These are phyloP conservation scores for Terana coerulea DNA, from an alignment of 768 basidiomycete species.

Conservation along the genomic window DNA sequence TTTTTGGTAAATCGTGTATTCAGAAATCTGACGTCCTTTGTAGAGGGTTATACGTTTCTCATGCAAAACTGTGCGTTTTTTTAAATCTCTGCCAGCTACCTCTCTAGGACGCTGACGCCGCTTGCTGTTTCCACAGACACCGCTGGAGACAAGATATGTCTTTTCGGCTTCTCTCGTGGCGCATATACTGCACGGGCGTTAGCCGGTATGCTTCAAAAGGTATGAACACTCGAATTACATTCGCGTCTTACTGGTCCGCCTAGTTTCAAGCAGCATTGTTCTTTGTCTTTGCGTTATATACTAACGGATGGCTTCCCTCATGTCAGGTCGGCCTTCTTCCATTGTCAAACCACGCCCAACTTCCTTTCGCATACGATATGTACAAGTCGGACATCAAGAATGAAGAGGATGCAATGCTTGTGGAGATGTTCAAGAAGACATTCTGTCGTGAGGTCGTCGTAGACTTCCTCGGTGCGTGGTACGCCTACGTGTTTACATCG, in stretches of 20 bases:
- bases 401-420: conserved; percentile 12
- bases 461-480: conserved; percentile 55
- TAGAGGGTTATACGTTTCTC: conserved; percentile 54
- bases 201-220: conserved; percentile 31
- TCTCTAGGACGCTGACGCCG: neutral
- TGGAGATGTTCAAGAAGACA: conserved; percentile 37
- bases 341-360: conserved; percentile 24
- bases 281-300: neutral
- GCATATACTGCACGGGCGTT: conserved; percentile 54
- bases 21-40: neutral
- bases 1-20: neutral
- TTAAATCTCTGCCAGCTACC: neutral
- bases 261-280: neutral
- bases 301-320: neutral
- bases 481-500: conserved; percentile 14
- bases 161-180: conserved; percentile 69
- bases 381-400: conserved; percentile 1
- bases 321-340: conserved; percentile 28
- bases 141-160: conserved; percentile 54
- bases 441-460: conserved; percentile 42
- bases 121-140: conserved; percentile 29
- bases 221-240: no score
- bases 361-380: conserved; percentile 30
- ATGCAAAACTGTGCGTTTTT: conserved; percentile 52
- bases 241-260: neutral